Evolutionary conservation across 495 filamentous ascomycete genomes (phyloP), one percentile per base, ranked within the genome.

Genomic region (Neurospora sp.): DNA sequence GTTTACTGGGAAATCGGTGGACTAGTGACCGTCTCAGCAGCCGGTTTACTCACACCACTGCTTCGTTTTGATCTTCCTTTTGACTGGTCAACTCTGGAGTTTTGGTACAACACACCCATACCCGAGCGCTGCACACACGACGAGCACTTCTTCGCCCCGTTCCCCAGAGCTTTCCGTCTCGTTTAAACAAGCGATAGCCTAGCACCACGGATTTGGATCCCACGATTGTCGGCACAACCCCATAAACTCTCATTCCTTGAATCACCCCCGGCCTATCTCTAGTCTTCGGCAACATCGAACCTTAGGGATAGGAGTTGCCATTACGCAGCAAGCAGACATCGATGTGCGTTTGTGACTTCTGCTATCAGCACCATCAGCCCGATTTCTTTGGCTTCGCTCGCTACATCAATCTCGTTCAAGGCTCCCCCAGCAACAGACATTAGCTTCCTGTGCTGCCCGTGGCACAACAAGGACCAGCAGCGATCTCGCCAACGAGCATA

Each of bases 31-130:
- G 23, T 66, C 54, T 66, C 54, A 66, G 27, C 27, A 66, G 31
- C 54, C 27, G 54, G 54, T 66, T 66, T 66, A 35, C 27, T 73
- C 62, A 35, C 66, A 70, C 75, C 39, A 54, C 70, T 69, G 73
- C 70, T 66, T 54, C 72, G 76, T 80, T 60, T 76, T 78, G 78
- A 82, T 82, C 81, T 75, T 78, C 75, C 70, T 76, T 80, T 79
- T 78, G 70, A 77, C 79, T 77, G 74, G 76, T 75, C 72, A 74
- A 74, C 73, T 31, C 72, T 77, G 71, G 62, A 74, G 77, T 77
- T 69, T 60, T 75, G 74, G 75, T 76, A 79, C 78, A 66, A 77
- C 79, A 27, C 78, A 80, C 60, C 70, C 70, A 54, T 73, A 66
- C 54, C 54, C 54, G 23, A 66, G 27, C 27, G 27, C 54, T 37